Evolutionary conservation across 768 basidiomycete species (phyloP), one percentile per base, ranked within the genome.

Genomic region (Hypholoma sublateritium): DNA sequence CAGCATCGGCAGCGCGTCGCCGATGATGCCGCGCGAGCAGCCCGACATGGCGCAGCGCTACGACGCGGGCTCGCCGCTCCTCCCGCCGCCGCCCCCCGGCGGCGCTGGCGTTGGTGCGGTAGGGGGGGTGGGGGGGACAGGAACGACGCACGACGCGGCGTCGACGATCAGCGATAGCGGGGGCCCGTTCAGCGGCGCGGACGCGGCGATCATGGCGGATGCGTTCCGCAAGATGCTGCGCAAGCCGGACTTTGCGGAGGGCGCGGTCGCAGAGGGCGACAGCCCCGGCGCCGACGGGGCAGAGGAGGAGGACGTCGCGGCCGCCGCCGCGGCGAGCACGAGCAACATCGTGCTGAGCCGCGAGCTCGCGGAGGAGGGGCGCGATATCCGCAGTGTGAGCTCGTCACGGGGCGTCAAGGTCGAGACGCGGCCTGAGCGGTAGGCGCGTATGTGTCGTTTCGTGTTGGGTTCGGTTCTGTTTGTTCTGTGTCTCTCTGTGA

Each of bases 151-250:
- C 57, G 91, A 92, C 66, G 90, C 85, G 14, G 88, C 85, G 47
- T 92, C 91, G 46, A 86, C 84, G 6, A 83, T 86, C 46, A 89
- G 87, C 46, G 83, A 84, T 52, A 86, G 87, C 53, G 76, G 83
- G 42, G 89, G 83, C 11, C 88, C 86, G 9, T 88, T 95, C 72
- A 88, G 87, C 44, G 87, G 84, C 17, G 87, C 89, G 19, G 93
- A 96, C 71, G 94, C 94, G 52, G 91, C 91, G 37, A 90, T 94
- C 68, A 91, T 95, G 85, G 93, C 93, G 39, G 88, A 93, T 74
- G 94, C 94, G 5, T 96, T 95, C 74, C 80, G 94, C 65, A 85
- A 89, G 69, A 90, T 89, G 61, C 76, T 96, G 66, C 81, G 93
- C 69, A 93, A 93, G 69, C 93, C 94, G 9, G 92, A 93, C 67